phyloP scores from a whole-genome alignment of 176 grass and related monocot genomes.

The Phragmites australis region DNA sequence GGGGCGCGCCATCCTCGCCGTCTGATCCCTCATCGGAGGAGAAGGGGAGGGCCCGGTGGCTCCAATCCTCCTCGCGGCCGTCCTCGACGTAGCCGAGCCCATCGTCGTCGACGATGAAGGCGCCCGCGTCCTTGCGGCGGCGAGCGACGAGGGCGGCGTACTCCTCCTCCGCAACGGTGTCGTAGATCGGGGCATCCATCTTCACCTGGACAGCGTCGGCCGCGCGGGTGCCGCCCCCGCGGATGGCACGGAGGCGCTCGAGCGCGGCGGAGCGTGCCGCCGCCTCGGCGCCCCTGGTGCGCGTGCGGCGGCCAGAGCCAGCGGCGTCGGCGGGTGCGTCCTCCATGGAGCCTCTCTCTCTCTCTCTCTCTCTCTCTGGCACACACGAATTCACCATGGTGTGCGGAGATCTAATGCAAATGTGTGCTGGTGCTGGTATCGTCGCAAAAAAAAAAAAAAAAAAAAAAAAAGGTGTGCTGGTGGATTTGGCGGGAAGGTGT shows the following conservation, averaged over 20 bases:
- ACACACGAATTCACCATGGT: not conserved
- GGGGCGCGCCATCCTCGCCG: conserved; percentile 29
- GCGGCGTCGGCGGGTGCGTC: conserved; percentile 36
- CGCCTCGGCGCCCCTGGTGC: conserved; percentile 55
- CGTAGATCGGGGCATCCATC: conserved; percentile 90
- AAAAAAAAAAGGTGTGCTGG: not conserved
- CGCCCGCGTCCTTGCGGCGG: conserved; percentile 59
- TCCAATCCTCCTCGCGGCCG: conserved; percentile 96
- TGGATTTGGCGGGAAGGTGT: conserved; percentile 53
- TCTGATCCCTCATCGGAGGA: conserved; percentile 74
- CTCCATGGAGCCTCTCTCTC: conserved; percentile 34
- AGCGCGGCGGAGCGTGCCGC: conserved; percentile 56
- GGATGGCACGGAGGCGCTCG: conserved; percentile 62
- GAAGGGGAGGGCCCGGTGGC: conserved; percentile 48
- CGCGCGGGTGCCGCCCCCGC: conserved; percentile 35
- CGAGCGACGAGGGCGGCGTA: conserved; percentile 81
- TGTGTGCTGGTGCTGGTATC: not conserved
- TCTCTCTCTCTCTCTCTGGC: not conserved
- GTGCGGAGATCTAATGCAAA: conserved; percentile 15
- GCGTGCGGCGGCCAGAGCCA: conserved; percentile 58
- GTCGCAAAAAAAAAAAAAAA: too few relatives aligned
- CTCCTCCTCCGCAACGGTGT: conserved; percentile 81
- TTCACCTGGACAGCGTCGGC: conserved; percentile 53
- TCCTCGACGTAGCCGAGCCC: conserved; percentile 89
- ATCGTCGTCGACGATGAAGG: conserved; percentile 87